These are phyloP conservation scores for Flammula alnicola DNA, from an alignment of 1,284 basidiomycete genomes.

Conservation along the genomic window DNA sequence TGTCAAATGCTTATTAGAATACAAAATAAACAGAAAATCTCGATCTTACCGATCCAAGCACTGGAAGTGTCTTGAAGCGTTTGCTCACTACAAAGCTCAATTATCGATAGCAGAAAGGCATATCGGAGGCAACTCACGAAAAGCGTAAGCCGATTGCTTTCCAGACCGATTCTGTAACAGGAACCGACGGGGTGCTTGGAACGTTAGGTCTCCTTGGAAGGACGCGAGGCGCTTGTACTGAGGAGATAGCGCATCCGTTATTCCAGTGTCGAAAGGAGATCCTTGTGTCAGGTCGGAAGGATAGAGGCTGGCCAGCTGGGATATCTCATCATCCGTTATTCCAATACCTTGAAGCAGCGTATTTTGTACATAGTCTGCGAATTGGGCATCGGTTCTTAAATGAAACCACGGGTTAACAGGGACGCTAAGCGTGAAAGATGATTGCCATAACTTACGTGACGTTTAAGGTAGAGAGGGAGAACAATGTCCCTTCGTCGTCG, in stretches of 20 bases:
- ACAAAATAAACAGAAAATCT: not conserved
- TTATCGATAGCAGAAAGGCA: not conserved
- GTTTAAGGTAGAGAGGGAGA: constrained; percentile 47
- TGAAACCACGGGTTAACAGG: not conserved
- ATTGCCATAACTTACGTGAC: constrained; percentile 41
- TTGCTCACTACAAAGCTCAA: constrained; percentile 42
- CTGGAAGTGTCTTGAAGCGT: constrained; percentile 44
- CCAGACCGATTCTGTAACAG: constrained; percentile 46
- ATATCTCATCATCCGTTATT: constrained; percentile 34
- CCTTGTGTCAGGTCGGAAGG: constrained; percentile 47
- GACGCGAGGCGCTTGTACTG: constrained; percentile 58
- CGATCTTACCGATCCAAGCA: constrained; percentile 47
- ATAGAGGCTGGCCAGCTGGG: constrained; percentile 43
- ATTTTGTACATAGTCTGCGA: constrained; percentile 41
- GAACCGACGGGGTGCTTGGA: constrained; percentile 57
- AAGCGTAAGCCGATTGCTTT: constrained; percentile 52
- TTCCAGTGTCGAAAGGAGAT: constrained; percentile 54
- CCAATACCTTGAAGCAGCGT: constrained; percentile 35
- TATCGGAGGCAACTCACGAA: constrained; percentile 33
- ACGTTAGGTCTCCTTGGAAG: constrained; percentile 53
- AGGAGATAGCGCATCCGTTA: constrained; percentile 46
- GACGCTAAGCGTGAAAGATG: not conserved
- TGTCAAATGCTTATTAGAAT: not conserved
- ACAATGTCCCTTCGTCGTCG: constrained; percentile 57
- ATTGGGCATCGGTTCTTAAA: constrained; percentile 31